Conservation (phyloP, 768 basidiomycete species). For the Leccinum uliginosum region DNA sequence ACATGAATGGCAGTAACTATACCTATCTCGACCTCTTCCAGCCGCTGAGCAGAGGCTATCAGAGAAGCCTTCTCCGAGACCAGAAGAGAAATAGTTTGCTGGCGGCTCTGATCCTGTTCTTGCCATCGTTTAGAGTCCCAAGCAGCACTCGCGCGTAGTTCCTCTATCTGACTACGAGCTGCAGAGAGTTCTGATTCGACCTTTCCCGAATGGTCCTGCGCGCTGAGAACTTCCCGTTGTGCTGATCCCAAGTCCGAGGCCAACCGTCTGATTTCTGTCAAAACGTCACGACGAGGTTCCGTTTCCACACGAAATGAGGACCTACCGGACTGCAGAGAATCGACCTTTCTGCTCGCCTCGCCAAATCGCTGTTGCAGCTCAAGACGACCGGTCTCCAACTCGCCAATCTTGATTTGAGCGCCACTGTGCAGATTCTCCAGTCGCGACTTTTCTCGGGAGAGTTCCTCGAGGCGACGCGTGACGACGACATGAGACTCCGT, state of each 20-base stretch:
- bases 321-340: constrained; percentile 22
- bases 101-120: constrained; percentile 49
- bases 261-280: constrained; percentile 18
- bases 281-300: constrained; percentile 25
- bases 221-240: constrained; percentile 9
- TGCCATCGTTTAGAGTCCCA: constrained; percentile 19
- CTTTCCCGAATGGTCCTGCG: constrained; percentile 10
- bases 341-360: constrained; percentile 3
- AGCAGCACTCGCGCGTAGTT: constrained; percentile 12
- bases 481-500: constrained; percentile 4
- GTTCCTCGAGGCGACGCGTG: constrained; percentile 15
- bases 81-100: constrained; percentile 71
- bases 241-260: constrained; percentile 15
- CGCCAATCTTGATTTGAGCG: constrained; percentile 15
- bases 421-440: constrained; percentile 14
- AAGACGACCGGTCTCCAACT: constrained; percentile 9
- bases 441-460: constrained; percentile 23
- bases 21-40: constrained; percentile 63
- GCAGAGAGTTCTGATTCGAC: constrained; percentile 21
- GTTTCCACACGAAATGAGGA: constrained; percentile 15
- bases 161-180: constrained; percentile 19
- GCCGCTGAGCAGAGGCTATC: constrained; percentile 50
- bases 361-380: constrained; percentile 12
- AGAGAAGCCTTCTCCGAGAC: constrained; percentile 70
- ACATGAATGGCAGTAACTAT: constrained; percentile 17